These are phyloP conservation scores for Microbotryomycetes sp. DNA, from an alignment of 1,284 basidiomycete genomes.

Conservation along the genomic window DNA sequence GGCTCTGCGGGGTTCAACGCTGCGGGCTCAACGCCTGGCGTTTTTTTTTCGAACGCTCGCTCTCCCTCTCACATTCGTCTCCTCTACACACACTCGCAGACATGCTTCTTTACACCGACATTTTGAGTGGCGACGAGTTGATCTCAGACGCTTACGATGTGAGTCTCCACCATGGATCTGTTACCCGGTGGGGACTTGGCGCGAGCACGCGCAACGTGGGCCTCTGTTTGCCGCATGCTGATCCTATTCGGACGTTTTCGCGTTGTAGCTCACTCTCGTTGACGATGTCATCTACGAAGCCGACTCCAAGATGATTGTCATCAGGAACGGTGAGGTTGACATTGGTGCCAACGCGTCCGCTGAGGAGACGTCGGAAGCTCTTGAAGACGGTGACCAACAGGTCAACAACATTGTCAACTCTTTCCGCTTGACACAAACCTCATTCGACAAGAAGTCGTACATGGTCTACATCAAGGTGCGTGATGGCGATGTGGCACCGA, in stretches of 20 bases:
- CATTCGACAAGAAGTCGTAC: conserved; percentile 89
- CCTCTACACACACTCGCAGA: too few species aligned
- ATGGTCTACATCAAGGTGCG: conserved; percentile 76
- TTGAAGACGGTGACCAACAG: conserved; percentile 67
- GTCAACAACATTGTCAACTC: conserved; percentile 93
- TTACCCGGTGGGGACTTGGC: conserved; percentile 1
- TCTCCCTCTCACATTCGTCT: too few species aligned
- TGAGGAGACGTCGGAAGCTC: conserved; percentile 75
- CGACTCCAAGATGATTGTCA: conserved; percentile 65
- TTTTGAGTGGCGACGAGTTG: conserved; percentile 79
- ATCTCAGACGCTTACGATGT: conserved; percentile 86
- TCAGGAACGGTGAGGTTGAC: conserved; percentile 81
- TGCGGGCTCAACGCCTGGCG: too few species aligned
- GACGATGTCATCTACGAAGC: conserved; percentile 88
- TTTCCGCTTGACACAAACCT: conserved; percentile 77
- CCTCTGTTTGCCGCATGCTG: background rate
- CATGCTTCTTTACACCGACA: conserved; percentile 73
- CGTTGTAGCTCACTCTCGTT: conserved; percentile 52
- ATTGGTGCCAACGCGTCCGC: conserved; percentile 65
- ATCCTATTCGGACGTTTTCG: conserved; percentile 14
- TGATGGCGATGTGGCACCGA: too few species aligned
- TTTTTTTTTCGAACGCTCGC: too few species aligned
- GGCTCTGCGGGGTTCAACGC: too few species aligned
- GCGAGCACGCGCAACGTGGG: background rate
- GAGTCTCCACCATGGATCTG: conserved; percentile 44